These are phyloP conservation scores for Cyphellophora attinorum DNA, from an alignment of 2,329 filamentous ascomycete genomes.

Conservation along the genomic window DNA sequence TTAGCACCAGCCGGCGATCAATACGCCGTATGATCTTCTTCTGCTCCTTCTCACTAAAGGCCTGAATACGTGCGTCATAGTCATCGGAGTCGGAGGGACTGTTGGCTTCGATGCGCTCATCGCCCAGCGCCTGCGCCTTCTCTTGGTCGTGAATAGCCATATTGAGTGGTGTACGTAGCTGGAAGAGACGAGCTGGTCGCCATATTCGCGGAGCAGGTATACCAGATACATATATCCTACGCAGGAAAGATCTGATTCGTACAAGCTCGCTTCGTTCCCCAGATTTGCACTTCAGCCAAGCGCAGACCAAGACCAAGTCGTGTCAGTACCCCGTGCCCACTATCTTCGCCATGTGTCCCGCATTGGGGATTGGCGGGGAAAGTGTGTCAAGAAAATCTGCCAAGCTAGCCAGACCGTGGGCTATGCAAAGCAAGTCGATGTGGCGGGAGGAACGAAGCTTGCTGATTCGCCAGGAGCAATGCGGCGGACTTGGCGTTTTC, in stretches of 20 bases:
- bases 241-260: not conserved
- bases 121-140: not conserved
- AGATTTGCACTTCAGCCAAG: not conserved
- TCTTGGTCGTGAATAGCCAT: not conserved
- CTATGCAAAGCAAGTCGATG: not conserved
- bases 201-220: not conserved
- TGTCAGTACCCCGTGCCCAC: not conserved
- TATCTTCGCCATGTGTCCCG: not conserved
- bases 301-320: not conserved
- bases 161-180: too few relatives aligned
- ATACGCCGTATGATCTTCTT: slow-evolving; percentile 58
- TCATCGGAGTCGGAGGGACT: not conserved
- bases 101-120: not conserved
- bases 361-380: not conserved
- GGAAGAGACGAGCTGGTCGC: too few relatives aligned
- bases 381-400: not conserved
- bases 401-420: not conserved
- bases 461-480: not conserved
- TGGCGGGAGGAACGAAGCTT: not conserved
- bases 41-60: slow-evolving; percentile 52
- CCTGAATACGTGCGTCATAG: slow-evolving; percentile 9
- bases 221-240: not conserved
- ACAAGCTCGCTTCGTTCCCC: not conserved
- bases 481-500: not conserved
- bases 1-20: slow-evolving; percentile 55